Evolutionary conservation across 2,329 filamentous ascomycete genomes (phyloP), one percentile per base, ranked within the genome.

Genomic region (Aspergillus sp.): DNA sequence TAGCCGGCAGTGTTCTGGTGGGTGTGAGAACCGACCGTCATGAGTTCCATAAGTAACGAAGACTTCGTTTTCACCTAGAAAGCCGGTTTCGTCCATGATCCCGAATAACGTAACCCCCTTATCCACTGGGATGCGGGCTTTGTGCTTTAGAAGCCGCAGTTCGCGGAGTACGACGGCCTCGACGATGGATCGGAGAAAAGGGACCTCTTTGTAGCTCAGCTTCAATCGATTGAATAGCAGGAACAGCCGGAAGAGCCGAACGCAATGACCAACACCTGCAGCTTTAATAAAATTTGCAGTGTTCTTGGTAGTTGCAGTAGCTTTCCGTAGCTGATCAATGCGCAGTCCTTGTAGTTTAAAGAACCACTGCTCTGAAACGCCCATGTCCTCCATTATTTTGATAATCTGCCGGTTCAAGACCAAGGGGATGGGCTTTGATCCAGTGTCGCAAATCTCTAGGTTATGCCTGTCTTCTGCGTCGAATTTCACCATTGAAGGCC

Each of bases 351-450:
- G 91, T 1, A 90, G 73, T 0, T 79, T 66, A 11, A 88, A 68
- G 62, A 96, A 93, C 70, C 84, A 88, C 0, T 73, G 56, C 1
- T 76, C 67, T 0, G 79, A 69, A 0, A 89, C 85, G 0, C 82
- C 81, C 71, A 93, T 86, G 63, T 96, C 91, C 67, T 96, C 91
- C 1, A 96, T 72, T 5, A 96, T 91, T 70, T 96, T 96, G 75
- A 96, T 91, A 60, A 93, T 80, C 63, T 90, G 90, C 1, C 89
- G 86, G 66, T 96, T 96, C 1, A 96, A 81, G 17, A 87, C 84
- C 63, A 93, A 79, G 0, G 84, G 84, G 6, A 93, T 80, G 0
- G 90, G 87, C 51, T 81, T 85, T 39, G 84, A 85, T 0, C 86
- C 87, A 43, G 85, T 81, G 47, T 88, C 89, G 66, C 64, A 67